Evolutionary conservation across 1,284 basidiomycete genomes (phyloP).

Genomic region (Cerioporus squamosus): DNA sequence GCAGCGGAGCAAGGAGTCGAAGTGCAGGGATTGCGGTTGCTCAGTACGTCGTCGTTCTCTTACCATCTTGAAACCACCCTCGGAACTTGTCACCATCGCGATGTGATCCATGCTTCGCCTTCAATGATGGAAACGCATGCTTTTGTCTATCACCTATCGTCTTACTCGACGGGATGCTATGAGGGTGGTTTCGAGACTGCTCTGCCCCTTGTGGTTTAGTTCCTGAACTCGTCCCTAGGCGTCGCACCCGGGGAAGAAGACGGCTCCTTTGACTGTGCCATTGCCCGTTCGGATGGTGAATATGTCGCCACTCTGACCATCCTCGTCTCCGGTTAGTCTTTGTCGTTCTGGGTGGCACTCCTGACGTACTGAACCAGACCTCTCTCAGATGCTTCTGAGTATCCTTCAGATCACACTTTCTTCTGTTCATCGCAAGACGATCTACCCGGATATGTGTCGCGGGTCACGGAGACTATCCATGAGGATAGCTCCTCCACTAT

Average conservation of each 20-base stretch:
- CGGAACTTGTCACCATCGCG: no score
- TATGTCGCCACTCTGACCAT: slow-evolving; percentile 46
- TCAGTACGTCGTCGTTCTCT: slow-evolving; percentile 38
- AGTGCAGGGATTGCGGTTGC: slow-evolving; percentile 42
- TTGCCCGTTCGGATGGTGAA: slow-evolving; percentile 40
- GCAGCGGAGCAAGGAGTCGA: slow-evolving; percentile 33
- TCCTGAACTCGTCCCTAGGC: slow-evolving; percentile 34
- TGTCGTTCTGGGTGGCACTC: not conserved
- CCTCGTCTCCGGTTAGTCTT: slow-evolving; percentile 52
- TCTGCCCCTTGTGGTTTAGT: no score
- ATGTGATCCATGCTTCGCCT: not conserved
- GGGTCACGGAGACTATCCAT: slow-evolving; percentile 48
- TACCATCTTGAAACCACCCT: not conserved
- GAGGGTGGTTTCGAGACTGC: no score
- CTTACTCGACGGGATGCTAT: no score
- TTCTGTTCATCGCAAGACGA: slow-evolving; percentile 56
- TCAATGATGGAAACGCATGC: not conserved
- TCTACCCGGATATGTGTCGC: slow-evolving; percentile 40
- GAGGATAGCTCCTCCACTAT: slow-evolving; percentile 47
- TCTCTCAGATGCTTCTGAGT: slow-evolving; percentile 60
- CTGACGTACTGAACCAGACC: not conserved
- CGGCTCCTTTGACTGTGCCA: slow-evolving; percentile 52
- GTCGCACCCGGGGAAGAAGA: slow-evolving; percentile 63
- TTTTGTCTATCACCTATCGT: no score
- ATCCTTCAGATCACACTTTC: slow-evolving; percentile 57